These are phyloP conservation scores for Mycena filopes DNA, from an alignment of 768 basidiomycete genomes.

Conservation along the genomic window DNA sequence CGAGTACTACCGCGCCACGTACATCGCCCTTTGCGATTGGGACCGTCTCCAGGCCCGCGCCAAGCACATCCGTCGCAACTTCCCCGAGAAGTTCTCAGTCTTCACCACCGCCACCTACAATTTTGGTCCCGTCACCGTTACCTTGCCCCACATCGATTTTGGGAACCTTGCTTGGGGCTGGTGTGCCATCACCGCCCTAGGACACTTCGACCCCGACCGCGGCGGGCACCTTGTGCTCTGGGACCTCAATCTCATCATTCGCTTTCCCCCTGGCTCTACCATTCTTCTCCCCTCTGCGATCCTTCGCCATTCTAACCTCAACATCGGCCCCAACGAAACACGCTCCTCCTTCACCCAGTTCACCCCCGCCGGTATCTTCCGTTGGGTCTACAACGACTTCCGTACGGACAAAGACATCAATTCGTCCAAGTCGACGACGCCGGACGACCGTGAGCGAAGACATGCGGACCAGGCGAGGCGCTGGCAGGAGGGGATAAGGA, in stretches of 20 bases:
- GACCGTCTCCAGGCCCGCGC: too few relatives aligned
- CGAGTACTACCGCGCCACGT: not conserved
- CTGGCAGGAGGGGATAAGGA: not conserved
- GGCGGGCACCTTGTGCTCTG: not conserved
- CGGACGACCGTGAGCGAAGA: not conserved
- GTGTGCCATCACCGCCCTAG: not conserved
- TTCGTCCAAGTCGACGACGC: not conserved
- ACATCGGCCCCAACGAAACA: not conserved
- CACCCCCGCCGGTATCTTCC: not conserved
- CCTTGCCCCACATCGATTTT: not conserved
- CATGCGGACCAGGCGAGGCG: not conserved
- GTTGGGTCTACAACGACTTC: not conserved
- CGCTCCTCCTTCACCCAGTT: not conserved
- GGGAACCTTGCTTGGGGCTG: slow-evolving; percentile 5
- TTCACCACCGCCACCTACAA: slow-evolving; percentile 5
- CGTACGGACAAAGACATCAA: not conserved
- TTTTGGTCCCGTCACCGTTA: not conserved
- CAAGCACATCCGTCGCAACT: not conserved
- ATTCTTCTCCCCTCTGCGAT: not conserved
- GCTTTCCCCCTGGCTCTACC: slow-evolving; percentile 1
- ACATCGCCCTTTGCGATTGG: too few relatives aligned
- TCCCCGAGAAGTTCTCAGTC: not conserved
- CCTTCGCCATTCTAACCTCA: not conserved
- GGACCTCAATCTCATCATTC: slow-evolving; percentile 1
- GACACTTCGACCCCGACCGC: not conserved